A percentile compares a stretch with the other conserved stretches of the same genome.
phyloP scores from a whole-genome alignment of 2,329 filamentous ascomycete genomes.

The Dissoconium aciculare region DNA sequence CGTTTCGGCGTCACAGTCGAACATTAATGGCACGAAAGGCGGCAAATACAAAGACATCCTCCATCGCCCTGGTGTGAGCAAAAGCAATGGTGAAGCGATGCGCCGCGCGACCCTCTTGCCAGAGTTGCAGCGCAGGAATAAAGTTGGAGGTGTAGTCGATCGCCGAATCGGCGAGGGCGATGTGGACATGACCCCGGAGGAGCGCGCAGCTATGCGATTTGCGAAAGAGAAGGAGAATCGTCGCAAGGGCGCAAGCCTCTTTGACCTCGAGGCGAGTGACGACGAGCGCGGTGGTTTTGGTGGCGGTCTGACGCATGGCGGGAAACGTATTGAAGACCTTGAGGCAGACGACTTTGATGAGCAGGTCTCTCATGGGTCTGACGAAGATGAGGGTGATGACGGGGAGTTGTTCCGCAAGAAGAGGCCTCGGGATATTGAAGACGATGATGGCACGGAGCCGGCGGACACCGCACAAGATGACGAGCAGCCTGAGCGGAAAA shows the following conservation, averaged over 20 bases:
- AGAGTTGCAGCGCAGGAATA: slow-evolving; percentile 78
- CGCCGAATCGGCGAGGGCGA: slow-evolving; percentile 92
- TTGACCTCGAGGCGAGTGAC: slow-evolving; percentile 79
- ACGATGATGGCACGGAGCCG: slow-evolving; percentile 40
- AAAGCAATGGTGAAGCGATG: slow-evolving; percentile 75
- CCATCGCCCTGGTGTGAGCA: slow-evolving; percentile 68
- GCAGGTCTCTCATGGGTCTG: slow-evolving; percentile 26
- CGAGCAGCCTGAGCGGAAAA: slow-evolving; percentile 65
- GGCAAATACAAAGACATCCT: slow-evolving; percentile 40
- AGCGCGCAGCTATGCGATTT: slow-evolving; percentile 82
- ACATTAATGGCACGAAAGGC: slow-evolving; percentile 6
- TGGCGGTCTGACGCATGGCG: slow-evolving; percentile 62
- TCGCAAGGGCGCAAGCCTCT: slow-evolving; percentile 64
- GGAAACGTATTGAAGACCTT: slow-evolving; percentile 53
- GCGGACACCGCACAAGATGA: slow-evolving; percentile 35
- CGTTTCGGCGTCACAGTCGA: slow-evolving; percentile 37
- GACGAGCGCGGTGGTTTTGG: slow-evolving; percentile 33
- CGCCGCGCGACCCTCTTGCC: slow-evolving; percentile 70
- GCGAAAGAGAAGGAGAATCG: slow-evolving; percentile 69
- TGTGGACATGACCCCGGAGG: slow-evolving; percentile 81
- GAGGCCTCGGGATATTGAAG: slow-evolving; percentile 36
- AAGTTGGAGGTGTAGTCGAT: slow-evolving; percentile 84
- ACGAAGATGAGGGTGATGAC: slow-evolving; percentile 22
- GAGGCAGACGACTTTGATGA: slow-evolving; percentile 52
- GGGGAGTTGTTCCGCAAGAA: slow-evolving; percentile 28